phyloP scores from a whole-genome alignment of 192 early-diverging fungal genomes.

The Gonapodya prolifera region DNA sequence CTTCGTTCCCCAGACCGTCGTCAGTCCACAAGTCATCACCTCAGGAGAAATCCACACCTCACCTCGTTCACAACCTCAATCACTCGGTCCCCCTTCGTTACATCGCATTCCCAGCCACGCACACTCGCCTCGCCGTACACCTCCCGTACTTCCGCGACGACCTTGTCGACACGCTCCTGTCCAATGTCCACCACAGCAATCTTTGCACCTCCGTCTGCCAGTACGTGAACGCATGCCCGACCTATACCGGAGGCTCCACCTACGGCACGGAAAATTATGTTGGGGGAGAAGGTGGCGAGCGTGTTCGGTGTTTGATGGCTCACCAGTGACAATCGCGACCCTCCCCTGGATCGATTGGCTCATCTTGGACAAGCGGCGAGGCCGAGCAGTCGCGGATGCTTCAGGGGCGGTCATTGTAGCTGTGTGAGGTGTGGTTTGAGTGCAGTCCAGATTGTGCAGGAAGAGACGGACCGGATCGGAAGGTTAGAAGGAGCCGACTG shows the following conservation, averaged over 20 bases:
- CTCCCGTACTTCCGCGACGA: background rate
- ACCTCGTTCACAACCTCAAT: background rate
- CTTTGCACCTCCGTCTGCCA: background rate
- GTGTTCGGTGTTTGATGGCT: too few species aligned
- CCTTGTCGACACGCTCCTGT: background rate
- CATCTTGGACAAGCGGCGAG: background rate
- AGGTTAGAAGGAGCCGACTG: too few species aligned
- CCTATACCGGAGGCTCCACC: background rate
- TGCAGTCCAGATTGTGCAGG: too few species aligned
- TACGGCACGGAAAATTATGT: background rate
- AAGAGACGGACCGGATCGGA: too few species aligned
- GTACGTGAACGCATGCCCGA: background rate
- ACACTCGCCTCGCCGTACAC: background rate
- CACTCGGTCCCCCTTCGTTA: background rate
- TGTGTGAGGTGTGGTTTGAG: too few species aligned
- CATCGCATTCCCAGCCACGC: background rate
- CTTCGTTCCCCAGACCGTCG: background rate
- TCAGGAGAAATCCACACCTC: background rate
- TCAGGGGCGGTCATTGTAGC: too few species aligned
- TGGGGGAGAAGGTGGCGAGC: background rate
- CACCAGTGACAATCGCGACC: background rate
- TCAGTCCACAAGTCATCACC: background rate
- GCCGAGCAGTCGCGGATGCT: background rate
- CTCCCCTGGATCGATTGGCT: background rate
- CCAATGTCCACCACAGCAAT: constrained; percentile 2